Evolutionary conservation across 371 early-diverging fungal genomes (phyloP), one percentile per base, ranked within the genome.

Genomic region (Mortierella sp.): DNA sequence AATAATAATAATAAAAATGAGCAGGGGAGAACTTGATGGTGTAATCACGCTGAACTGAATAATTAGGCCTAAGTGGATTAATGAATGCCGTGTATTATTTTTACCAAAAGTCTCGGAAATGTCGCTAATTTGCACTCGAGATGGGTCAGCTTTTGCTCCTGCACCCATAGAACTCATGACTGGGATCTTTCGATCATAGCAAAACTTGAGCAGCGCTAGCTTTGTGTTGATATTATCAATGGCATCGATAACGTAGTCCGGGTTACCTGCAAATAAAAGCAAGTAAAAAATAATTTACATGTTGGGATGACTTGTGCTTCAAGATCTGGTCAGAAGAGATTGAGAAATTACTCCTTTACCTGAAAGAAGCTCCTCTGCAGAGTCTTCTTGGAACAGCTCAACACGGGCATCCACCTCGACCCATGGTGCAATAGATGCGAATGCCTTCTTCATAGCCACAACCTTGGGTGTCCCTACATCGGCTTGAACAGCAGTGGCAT

Each of bases 211-310:
- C 68, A 98, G 84, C 13, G 94, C 94, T 58, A 96, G 66, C 75
- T 98, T 98, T 9, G 97, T 97, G 59, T 95, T 90, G 75, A 97
- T 93, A 75, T 98, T 96, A 83, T 97, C 98, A 70, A 98, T 96
- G 66, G 95, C 95, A 70, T 97, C 97, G 42, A 95, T 77, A n/a
- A 95, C 92, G 59, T 87, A 93, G 70, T 93, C 93, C 6, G 94
- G 93, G 31, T 87, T 82, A 4, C 90, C 75, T 75, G 34, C 15
- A 54, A 56, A 15, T 45, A 42, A n/a, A n/a, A 23, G 10, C 35
- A 42, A 9, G 6, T n/a, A 13, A 59, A 43, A 29, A 22, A 31
- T 8, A 58, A 23, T 13, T 9, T 19, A 28, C 2, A 45, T 23
- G 32, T 0, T 43, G 26, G 1, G 22, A 23, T n/a, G n/a, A n/a